These are phyloP conservation scores for Babesia gibsoni DNA, from an alignment of 169 alveolate genomes.

Conservation along the genomic window DNA sequence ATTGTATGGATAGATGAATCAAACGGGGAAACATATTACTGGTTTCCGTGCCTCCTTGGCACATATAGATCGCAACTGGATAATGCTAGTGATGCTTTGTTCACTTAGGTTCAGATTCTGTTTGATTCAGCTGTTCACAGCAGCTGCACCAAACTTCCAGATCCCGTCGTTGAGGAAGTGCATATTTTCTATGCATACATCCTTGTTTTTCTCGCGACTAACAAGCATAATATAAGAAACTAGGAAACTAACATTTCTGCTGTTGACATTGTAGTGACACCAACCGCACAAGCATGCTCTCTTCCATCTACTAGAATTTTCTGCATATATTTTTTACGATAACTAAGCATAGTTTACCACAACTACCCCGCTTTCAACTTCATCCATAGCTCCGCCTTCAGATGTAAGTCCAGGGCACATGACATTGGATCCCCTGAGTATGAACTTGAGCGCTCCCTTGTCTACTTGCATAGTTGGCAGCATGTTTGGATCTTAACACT, in stretches of 20 bases:
- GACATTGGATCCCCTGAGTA: constrained; percentile 92
- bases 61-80: no score
- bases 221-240: neutral
- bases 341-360: constrained; percentile 53
- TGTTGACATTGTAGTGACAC: constrained; percentile 90
- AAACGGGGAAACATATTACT: constrained; percentile 24
- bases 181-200: constrained; percentile 89
- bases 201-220: constrained; percentile 82
- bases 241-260: constrained; percentile 82
- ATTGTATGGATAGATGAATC: constrained; percentile 43
- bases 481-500: constrained; percentile 86
- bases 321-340: constrained; percentile 30
- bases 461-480: constrained; percentile 96
- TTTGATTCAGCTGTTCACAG: neutral
- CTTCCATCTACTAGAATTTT: constrained; percentile 90
- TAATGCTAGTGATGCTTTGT: no score
- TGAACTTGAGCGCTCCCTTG: constrained; percentile 93
- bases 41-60: constrained; percentile 44
- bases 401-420: constrained; percentile 98
- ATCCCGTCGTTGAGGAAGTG: constrained; percentile 92
- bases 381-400: constrained; percentile 93
- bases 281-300: constrained; percentile 93
- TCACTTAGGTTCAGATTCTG: neutral
- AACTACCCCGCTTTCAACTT: constrained; percentile 81
- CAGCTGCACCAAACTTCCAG: constrained; percentile 81